phyloP scores from a whole-genome alignment of 1,284 basidiomycete genomes.

The Lentinus polychrous region DNA sequence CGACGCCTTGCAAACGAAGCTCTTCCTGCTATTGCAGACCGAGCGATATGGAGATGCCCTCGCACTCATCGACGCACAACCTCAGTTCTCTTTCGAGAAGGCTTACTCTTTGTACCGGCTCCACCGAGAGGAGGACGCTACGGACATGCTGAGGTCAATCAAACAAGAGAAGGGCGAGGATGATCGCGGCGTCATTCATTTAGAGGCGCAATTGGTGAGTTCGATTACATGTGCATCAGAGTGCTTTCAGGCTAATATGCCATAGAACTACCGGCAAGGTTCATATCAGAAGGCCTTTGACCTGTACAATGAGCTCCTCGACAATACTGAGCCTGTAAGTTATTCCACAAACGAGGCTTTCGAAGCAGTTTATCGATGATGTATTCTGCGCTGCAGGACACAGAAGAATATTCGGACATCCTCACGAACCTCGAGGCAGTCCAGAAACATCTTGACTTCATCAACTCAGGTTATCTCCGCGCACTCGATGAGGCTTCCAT shows the following conservation, averaged over 20 bases:
- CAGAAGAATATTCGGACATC: constrained; percentile 84
- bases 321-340: constrained; percentile 64
- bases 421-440: constrained; percentile 76
- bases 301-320: constrained; percentile 73
- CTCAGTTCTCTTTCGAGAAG: constrained; percentile 54
- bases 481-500: constrained; percentile 47
- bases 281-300: constrained; percentile 66
- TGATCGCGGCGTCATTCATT: constrained; percentile 63
- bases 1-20: constrained; percentile 72
- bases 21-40: constrained; percentile 79
- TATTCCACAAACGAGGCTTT: constrained; percentile 6
- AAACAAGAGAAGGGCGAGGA: constrained; percentile 38
- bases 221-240: neutral
- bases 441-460: constrained; percentile 75
- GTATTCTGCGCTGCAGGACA: constrained; percentile 39
- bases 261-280: constrained; percentile 71
- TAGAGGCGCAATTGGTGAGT: constrained; percentile 81
- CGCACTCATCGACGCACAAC: constrained; percentile 37
- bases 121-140: constrained; percentile 65
- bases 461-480: constrained; percentile 60
- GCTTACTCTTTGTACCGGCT: constrained; percentile 80
- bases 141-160: constrained; percentile 42
- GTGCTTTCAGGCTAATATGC: neutral
- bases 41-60: constrained; percentile 68
- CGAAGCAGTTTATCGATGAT: neutral